phyloP scores from a whole-genome alignment of 805 yeast species.

The Candida alai region DNA sequence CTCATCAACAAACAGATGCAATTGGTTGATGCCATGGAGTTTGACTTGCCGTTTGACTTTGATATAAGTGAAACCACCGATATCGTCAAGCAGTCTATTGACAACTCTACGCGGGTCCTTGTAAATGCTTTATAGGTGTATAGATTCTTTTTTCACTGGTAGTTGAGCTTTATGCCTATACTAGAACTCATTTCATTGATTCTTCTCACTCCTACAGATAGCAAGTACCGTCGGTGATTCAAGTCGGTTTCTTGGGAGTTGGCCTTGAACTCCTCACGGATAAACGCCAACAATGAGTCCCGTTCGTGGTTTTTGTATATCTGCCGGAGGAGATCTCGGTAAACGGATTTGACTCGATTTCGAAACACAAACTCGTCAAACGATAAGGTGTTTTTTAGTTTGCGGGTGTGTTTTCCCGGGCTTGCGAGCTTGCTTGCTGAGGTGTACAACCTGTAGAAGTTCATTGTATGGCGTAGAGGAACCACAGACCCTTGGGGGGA shows the following conservation, averaged over 20 bases:
- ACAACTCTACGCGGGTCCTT: slow-evolving; percentile 5
- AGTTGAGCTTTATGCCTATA: slow-evolving; percentile 15
- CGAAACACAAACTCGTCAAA: slow-evolving; percentile 41
- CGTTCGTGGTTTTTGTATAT: slow-evolving; percentile 36
- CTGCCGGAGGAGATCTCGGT: slow-evolving; percentile 29
- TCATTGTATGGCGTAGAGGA: background rate
- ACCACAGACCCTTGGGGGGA: no score
- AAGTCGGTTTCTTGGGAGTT: slow-evolving; percentile 26
- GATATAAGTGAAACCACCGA: background rate
- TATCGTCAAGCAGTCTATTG: slow-evolving; percentile 6
- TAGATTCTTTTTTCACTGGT: slow-evolving; percentile 3
- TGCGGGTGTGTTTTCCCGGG: slow-evolving; percentile 1
- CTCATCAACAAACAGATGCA: slow-evolving; percentile 10
- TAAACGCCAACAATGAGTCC: slow-evolving; percentile 27
- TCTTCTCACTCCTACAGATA: slow-evolving; percentile 28
- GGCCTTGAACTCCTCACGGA: slow-evolving; percentile 31
- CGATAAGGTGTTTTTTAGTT: slow-evolving; percentile 15
- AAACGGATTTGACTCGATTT: slow-evolving; percentile 28
- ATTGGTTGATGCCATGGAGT: slow-evolving; percentile 9
- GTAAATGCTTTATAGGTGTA: slow-evolving; percentile 6
- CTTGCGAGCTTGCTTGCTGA: background rate
- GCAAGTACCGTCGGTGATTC: slow-evolving; percentile 33
- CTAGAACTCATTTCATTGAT: slow-evolving; percentile 24
- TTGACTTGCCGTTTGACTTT: slow-evolving; percentile 6
- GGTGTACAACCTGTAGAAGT: background rate